phyloP scores from a whole-genome alignment of 2,329 filamentous ascomycete genomes.

The Xylariaceae sp. region DNA sequence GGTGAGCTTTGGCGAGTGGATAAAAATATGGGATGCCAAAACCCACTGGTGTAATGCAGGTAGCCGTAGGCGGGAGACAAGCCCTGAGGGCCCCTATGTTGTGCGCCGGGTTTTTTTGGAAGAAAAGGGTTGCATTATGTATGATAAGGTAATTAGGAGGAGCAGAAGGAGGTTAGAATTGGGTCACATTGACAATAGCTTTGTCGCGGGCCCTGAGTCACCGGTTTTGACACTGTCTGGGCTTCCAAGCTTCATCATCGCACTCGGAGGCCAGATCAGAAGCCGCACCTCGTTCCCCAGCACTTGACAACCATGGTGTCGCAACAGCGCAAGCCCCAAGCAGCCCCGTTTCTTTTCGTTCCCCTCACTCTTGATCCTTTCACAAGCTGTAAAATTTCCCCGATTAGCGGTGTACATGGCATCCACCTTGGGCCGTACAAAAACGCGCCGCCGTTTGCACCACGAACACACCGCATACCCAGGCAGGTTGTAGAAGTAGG shows the following conservation, averaged over 20 bases:
- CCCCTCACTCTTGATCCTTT: slow-evolving; percentile 10
- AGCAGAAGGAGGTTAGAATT: background rate
- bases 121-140: slow-evolving; percentile 31
- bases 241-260: background rate
- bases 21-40: slow-evolving; percentile 27
- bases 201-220: slow-evolving; percentile 27
- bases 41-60: slow-evolving; percentile 38
- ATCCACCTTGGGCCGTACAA: slow-evolving; percentile 26
- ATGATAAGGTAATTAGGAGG: slow-evolving; percentile 1
- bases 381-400: slow-evolving; percentile 33
- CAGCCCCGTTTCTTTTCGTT: background rate
- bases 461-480: slow-evolving; percentile 31
- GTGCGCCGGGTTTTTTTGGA: slow-evolving; percentile 36
- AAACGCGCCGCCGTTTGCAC: slow-evolving; percentile 40
- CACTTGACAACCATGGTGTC: background rate
- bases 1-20: slow-evolving; percentile 43
- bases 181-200: slow-evolving; percentile 31
- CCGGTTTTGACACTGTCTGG: slow-evolving; percentile 13
- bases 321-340: background rate
- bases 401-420: slow-evolving; percentile 32
- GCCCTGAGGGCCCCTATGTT: slow-evolving; percentile 38
- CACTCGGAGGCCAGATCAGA: background rate
- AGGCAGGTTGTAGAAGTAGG: slow-evolving; percentile 12
- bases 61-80: slow-evolving; percentile 38
- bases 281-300: background rate